Base-by-base conservation (phyloP, 2,329 filamentous ascomycete genomes). In the Grosmannia clavigera region DNA sequence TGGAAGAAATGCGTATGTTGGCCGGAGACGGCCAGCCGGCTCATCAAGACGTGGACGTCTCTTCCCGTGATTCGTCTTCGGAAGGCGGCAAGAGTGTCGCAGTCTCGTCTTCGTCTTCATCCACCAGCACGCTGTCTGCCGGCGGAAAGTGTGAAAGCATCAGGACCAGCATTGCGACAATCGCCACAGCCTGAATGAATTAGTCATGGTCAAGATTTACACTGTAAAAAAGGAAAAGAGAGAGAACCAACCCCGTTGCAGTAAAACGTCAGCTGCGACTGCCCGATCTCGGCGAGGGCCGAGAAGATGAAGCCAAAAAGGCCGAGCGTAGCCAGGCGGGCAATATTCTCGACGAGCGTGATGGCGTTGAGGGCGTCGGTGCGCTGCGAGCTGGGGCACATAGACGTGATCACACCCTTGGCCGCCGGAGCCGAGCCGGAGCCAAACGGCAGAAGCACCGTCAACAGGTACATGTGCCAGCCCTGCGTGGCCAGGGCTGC, bases 371-470 rank as follows among this genome's bases (percentile, higher is more conserved):
- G 72, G 0, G 86, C 86, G 66, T 90, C 86, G 0, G 81, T 78
- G 0, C 85, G 77, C 60, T 86, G 80, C 0, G 76, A 76, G 1
- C 81, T 75, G 0, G 83, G 74, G 53, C 84, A 84, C 84, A 89
- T 86, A 60, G 86, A 81, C 0, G 87, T 79, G 61, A 89, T 87
- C n/a, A 86, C 83, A 0, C 86, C 86, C 64, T 89, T 90, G 1
- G 85, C 84, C 0, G 86, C 84, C 0, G 85, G 80, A 0, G 84
- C 86, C 0, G 85, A 85, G 0, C 86, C 86, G 0, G 85, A 86
- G 0, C 83, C 85, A 35, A 89, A 81, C 0, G 86, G 86, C 0
- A 90, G 75, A 1, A 88, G 68, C 31, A 81, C 78, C 0, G 84
- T 84, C 1, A 85, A 80, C 0, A 87, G 70, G 66, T 87, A 89